Base-by-base conservation (phyloP, 352 stramenopile genomes). In the Phytophthora sp. region DNA sequence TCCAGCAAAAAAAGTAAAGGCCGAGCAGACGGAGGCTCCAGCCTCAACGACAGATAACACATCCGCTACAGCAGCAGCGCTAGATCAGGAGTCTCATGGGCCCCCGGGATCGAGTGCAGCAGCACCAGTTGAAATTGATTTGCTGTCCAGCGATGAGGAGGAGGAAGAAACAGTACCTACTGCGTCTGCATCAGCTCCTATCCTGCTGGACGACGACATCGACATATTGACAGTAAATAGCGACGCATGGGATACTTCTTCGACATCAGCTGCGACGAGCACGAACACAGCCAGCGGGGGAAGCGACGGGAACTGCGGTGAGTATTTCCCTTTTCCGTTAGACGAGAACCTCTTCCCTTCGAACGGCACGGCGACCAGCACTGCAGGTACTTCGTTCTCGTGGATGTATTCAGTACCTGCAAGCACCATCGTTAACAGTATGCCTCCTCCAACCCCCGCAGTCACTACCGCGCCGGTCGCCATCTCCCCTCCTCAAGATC, bases 111-210 rank as follows among this genome's bases (percentile, higher is more conserved):
- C 61, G 20, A 77, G 52, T 58, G 58, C 66, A 26, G 20, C 53
- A 20, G 65, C 71, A 17, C 81, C 83, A 3, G 63, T 92, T 28
- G 84, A 91, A 41, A 95, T 95, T 34, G 84, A 93, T 65, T 60
- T 95, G 20, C 53, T 91, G 15, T 84, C 77, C 6, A 91, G 79
- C 26, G 84, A 90, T 35, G 84, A 92, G 21, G 86, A 95, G 52
- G 73, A 65, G 8, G 59, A 74, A 8, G 31, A 56, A 18, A 45
- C 39, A 34, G 17, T 54, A 62, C 42, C 50, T 12, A 26, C 60
- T 44, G 31, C 57, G 2, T 37, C 42, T 24, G 37, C 43, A 21
- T 55, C 50, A 46, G 49, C 64, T 12, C 56, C 72, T 2, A 81
- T 84, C 20, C 49, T 87, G 13, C 66, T 87, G 12, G 79, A 89